A percentile compares a stretch with the other conserved stretches of the same genome.
phyloP scores from a whole-genome alignment of 2,329 filamentous ascomycete genomes.

The Sporothrix curviconia region DNA sequence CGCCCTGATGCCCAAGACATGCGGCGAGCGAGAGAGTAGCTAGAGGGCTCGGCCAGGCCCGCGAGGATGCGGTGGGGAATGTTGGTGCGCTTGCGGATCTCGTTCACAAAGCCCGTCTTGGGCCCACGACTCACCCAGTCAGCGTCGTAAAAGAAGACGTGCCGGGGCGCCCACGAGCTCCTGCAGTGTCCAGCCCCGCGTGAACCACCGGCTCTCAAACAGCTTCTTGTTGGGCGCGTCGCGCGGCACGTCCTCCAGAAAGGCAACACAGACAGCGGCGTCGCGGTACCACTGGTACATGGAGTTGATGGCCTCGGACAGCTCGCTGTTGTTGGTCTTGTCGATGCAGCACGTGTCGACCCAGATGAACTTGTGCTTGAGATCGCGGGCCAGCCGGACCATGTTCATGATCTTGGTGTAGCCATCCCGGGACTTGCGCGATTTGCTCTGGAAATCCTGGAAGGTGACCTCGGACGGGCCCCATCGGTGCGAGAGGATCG shows the following conservation, averaged over 20 bases:
- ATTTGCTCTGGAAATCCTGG: background rate
- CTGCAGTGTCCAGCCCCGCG: slow-evolving; percentile 54
- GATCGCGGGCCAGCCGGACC: background rate
- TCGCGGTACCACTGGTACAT: slow-evolving; percentile 20
- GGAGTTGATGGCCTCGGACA: slow-evolving; percentile 20
- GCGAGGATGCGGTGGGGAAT: slow-evolving; percentile 20
- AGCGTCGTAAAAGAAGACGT: slow-evolving; percentile 26
- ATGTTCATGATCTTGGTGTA: slow-evolving; percentile 10
- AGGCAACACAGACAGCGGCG: slow-evolving; percentile 14
- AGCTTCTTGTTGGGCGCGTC: background rate
- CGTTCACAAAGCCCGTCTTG: slow-evolving; percentile 17
- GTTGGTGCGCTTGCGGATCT: slow-evolving; percentile 19
- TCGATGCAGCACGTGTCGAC: slow-evolving; percentile 23
- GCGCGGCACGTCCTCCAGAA: background rate
- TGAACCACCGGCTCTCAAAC: slow-evolving; percentile 27
- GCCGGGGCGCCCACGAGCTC: slow-evolving; percentile 51
- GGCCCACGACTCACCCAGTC: slow-evolving; percentile 25
- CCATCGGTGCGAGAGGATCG: slow-evolving; percentile 22
- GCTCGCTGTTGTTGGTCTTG: slow-evolving; percentile 17
- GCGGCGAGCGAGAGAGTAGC: slow-evolving; percentile 16
- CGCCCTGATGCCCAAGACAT: slow-evolving; percentile 20
- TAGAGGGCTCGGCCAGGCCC: background rate
- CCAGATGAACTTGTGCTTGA: slow-evolving; percentile 16
- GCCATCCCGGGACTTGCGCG: background rate
- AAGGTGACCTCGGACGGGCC: slow-evolving; percentile 8